These are phyloP conservation scores for Pestalotiopsis sp. DNA, from an alignment of 2,329 filamentous ascomycete genomes.

Conservation along the genomic window DNA sequence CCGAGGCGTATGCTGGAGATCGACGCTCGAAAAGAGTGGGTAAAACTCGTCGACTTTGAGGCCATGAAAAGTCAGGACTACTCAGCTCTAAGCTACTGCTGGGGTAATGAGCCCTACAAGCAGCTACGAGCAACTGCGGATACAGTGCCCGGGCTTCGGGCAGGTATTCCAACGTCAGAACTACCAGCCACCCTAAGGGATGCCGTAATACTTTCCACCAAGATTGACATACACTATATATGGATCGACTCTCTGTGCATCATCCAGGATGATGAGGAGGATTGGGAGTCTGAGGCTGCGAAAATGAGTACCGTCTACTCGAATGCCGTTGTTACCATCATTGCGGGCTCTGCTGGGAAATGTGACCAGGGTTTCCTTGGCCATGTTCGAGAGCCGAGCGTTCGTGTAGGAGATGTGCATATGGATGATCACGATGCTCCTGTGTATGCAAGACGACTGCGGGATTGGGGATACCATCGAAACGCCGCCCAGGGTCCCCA, in stretches of 20 bases:
- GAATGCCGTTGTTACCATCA: constrained; percentile 19
- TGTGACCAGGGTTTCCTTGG: constrained; percentile 12
- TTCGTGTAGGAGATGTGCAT: not conserved
- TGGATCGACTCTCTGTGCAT: constrained; percentile 12
- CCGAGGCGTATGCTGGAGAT: constrained; percentile 13
- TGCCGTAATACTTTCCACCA: not conserved
- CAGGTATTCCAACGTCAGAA: not conserved
- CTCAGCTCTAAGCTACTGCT: constrained; percentile 15
- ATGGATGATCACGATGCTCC: too few species aligned
- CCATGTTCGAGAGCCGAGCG: not conserved
- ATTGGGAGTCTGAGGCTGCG: constrained; percentile 19
- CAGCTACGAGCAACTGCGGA: not conserved
- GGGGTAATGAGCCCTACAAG: not conserved
- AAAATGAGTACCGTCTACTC: constrained; percentile 22
- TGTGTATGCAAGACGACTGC: not conserved
- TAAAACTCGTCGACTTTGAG: constrained; percentile 3
- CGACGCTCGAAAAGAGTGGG: not conserved
- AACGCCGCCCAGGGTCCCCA: not conserved
- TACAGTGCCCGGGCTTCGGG: not conserved
- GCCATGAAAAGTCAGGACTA: constrained; percentile 4
- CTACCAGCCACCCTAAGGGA: constrained; percentile 16
- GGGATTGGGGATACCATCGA: constrained; percentile 14
- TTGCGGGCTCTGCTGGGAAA: constrained; percentile 10
- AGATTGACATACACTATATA: constrained; percentile 12
- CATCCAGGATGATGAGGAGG: constrained; percentile 15